Evolutionary conservation across 768 basidiomycete species (phyloP).

Genomic region (Paxillus involutus): DNA sequence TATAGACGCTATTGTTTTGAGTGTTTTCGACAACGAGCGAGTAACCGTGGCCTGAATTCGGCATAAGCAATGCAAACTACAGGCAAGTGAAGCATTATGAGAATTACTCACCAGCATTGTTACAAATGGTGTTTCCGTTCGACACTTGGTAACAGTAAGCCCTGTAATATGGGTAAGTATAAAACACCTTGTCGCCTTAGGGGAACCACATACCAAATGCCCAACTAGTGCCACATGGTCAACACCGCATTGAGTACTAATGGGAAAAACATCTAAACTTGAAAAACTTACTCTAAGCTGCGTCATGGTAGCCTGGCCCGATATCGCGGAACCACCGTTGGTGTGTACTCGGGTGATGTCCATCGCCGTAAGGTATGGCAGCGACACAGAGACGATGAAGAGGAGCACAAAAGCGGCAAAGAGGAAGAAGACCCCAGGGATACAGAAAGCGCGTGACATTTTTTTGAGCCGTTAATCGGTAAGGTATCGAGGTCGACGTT

Average conservation of each 20-base stretch:
- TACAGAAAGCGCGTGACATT: constrained; percentile 54
- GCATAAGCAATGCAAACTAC: constrained; percentile 1
- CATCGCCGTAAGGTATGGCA: constrained; percentile 65
- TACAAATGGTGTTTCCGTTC: constrained; percentile 43
- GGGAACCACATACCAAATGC: constrained; percentile 55
- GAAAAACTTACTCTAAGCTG: constrained; percentile 54
- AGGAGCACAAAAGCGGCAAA: constrained; percentile 63
- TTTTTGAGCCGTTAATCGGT: background rate
- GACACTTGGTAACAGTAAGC: constrained; percentile 54
- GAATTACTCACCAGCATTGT: constrained; percentile 38
- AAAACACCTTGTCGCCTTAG: background rate
- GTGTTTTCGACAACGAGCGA: constrained; percentile 40
- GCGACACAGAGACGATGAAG: constrained; percentile 67
- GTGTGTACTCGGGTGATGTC: constrained; percentile 66
- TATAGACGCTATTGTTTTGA: constrained; percentile 31
- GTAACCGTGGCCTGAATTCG: constrained; percentile 54
- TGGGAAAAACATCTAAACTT: background rate
- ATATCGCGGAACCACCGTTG: constrained; percentile 26
- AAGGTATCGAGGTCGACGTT: background rate
- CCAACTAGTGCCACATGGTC: constrained; percentile 46
- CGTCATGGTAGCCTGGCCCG: constrained; percentile 30
- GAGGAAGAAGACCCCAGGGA: constrained; percentile 59
- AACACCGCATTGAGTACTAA: constrained; percentile 1
- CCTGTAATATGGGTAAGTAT: constrained; percentile 39
- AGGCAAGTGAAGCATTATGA: background rate